A percentile compares a stretch with the other conserved stretches of the same genome.
phyloP scores from a whole-genome alignment of 768 basidiomycete species.

The Collybia sordida region DNA sequence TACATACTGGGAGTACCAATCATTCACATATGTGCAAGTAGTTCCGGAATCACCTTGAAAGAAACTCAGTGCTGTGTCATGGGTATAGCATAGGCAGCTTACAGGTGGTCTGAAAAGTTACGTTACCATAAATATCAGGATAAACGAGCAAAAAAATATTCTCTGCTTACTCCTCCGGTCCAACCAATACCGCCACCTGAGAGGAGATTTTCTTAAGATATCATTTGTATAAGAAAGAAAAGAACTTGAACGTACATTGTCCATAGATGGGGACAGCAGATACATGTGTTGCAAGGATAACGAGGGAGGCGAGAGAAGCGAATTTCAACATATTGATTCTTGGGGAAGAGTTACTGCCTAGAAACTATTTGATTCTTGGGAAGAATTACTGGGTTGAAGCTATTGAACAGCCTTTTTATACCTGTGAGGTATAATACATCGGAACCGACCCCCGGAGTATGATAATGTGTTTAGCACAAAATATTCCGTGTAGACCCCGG shows the following conservation, averaged over 20 bases:
- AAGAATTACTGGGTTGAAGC: too few relatives aligned
- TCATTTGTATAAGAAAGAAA: not conserved
- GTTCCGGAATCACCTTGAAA: conserved; percentile 30
- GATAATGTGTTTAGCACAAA: too few relatives aligned
- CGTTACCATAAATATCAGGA: not conserved
- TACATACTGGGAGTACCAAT: conserved; percentile 25
- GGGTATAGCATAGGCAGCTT: not conserved
- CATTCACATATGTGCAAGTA: conserved; percentile 27
- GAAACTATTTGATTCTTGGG: too few relatives aligned
- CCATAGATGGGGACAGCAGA: conserved; percentile 13
- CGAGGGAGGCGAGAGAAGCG: too few relatives aligned
- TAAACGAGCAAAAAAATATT: not conserved
- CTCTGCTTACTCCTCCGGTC: conserved; percentile 27
- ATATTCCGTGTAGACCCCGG: too few relatives aligned
- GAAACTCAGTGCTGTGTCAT: not conserved
- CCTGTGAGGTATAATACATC: too few relatives aligned
- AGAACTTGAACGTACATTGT: conserved; percentile 27
- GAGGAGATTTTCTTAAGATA: not conserved
- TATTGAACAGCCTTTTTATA: too few relatives aligned
- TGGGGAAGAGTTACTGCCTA: too few relatives aligned
- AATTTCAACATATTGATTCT: too few relatives aligned
- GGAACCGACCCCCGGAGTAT: too few relatives aligned
- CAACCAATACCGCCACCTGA: conserved; percentile 30
- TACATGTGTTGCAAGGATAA: too few relatives aligned
- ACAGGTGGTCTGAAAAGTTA: conserved; percentile 20